A percentile compares a stretch with the other conserved stretches of the same genome.
phyloP scores from a whole-genome alignment of 2,329 filamentous ascomycete genomes.

The Colletotrichum caudatum region DNA sequence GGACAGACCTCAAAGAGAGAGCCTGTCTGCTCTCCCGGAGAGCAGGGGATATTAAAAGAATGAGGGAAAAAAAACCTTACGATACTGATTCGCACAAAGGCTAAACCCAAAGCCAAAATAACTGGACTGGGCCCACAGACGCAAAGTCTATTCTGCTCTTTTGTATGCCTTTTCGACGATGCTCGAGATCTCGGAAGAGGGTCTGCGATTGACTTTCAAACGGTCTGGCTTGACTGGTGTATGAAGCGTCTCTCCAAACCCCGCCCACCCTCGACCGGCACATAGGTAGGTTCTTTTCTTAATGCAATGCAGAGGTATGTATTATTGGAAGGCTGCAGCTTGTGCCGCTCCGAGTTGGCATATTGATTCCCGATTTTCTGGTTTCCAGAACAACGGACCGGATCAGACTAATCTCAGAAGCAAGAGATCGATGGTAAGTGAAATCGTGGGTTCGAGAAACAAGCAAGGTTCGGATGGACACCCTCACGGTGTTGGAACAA shows the following conservation, averaged over 20 bases:
- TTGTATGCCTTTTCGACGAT: conserved; percentile 6
- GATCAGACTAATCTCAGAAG: background rate
- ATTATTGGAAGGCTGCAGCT: background rate
- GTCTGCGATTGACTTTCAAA: conserved; percentile 36
- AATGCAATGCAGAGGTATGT: conserved; percentile 7
- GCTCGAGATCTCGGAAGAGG: conserved; percentile 7
- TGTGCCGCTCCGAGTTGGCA: background rate
- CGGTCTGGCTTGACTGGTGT: conserved; percentile 23
- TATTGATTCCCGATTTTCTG: conserved; percentile 2
- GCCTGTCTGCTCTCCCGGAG: background rate
- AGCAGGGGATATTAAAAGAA: background rate
- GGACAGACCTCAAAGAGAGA: background rate
- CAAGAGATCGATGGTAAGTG: background rate
- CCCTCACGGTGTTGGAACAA: background rate
- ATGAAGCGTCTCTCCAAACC: conserved; percentile 13
- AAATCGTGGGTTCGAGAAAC: background rate
- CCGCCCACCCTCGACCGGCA: background rate
- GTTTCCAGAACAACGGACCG: background rate
- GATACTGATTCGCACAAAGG: background rate
- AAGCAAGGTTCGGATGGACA: conserved; percentile 8
- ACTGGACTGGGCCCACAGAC: conserved; percentile 10
- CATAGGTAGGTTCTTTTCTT: background rate
- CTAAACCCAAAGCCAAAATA: background rate
- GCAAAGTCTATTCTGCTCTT: background rate
- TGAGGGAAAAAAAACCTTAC: background rate